These are phyloP conservation scores for Calonectria montana DNA, from an alignment of 2,329 filamentous ascomycete species.

Conservation along the genomic window DNA sequence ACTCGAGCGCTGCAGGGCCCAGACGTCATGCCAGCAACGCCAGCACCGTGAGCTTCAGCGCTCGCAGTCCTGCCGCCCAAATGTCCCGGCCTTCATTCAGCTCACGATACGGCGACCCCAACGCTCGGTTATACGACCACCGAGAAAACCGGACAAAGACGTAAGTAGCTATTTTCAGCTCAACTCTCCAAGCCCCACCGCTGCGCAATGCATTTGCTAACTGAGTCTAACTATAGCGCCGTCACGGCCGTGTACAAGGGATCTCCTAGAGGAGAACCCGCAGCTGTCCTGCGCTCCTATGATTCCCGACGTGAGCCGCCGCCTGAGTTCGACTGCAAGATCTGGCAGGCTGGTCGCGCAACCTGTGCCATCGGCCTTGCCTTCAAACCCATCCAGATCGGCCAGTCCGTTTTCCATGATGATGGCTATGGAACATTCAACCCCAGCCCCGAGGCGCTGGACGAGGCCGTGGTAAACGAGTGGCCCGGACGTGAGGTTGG, in stretches of 20 bases:
- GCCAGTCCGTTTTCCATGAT: conserved; percentile 93
- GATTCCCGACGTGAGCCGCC: conserved; percentile 92
- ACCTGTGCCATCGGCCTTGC: conserved; percentile 91
- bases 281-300: conserved; percentile 89
- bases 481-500: conserved; percentile 95
- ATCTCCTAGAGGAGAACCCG: conserved; percentile 73
- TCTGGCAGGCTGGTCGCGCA: conserved; percentile 97
- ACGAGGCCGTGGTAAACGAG: conserved; percentile 92
- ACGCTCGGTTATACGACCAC: conserved; percentile 88
- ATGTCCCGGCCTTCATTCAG: conserved; percentile 64
- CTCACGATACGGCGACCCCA: conserved; percentile 79
- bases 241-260: conserved; percentile 93
- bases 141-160: conserved; percentile 90
- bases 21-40: conserved; percentile 81
- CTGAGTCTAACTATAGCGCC: conserved; percentile 65
- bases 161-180: conserved; percentile 62
- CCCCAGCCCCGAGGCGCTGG: conserved; percentile 84
- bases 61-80: conserved; percentile 69
- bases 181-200: not conserved
- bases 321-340: conserved; percentile 91
- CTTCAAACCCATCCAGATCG: conserved; percentile 95
- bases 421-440: conserved; percentile 94
- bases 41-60: conserved; percentile 85
- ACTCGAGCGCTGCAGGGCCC: conserved; percentile 57
- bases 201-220: conserved; percentile 23